Evolutionary conservation across 371 early-diverging fungal species (phyloP).

Genomic region (Fennellomyces sp.): DNA sequence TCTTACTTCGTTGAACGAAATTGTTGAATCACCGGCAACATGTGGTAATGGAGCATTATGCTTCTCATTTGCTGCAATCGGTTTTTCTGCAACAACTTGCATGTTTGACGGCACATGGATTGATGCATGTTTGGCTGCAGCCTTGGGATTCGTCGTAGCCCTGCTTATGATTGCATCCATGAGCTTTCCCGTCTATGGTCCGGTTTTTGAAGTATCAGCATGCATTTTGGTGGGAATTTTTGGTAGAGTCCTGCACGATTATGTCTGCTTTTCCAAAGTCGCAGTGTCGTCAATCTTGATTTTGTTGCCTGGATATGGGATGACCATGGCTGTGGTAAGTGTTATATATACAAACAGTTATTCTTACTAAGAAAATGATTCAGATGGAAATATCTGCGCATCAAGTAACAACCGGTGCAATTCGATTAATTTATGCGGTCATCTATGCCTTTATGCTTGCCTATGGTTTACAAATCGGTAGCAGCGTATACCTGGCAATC

Average conservation of each 20-base stretch:
- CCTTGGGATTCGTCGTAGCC: conserved; percentile 32
- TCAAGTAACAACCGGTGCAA: conserved; percentile 83
- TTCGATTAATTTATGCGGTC: conserved; percentile 77
- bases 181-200: conserved; percentile 38
- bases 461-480: conserved; percentile 80
- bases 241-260: conserved; percentile 28
- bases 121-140: conserved; percentile 31
- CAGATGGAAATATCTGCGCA: conserved; percentile 61
- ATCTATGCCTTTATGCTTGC: conserved; percentile 78
- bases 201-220: conserved; percentile 46
- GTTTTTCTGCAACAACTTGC: conserved; percentile 36
- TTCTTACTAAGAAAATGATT: background rate
- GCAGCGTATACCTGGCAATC: conserved; percentile 38
- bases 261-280: conserved; percentile 43
- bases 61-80: conserved; percentile 30
- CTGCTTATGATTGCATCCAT: conserved; percentile 30
- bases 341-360: background rate
- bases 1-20: conserved; percentile 28
- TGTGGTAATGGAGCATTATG: conserved; percentile 20
- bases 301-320: conserved; percentile 52
- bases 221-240: conserved; percentile 37
- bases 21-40: conserved; percentile 31
- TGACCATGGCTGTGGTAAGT: conserved; percentile 29
- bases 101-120: conserved; percentile 49
- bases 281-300: conserved; percentile 55